Evolutionary conservation across 371 early-diverging fungal genomes (phyloP).

Genomic region (Rhizopus stolonifer): DNA sequence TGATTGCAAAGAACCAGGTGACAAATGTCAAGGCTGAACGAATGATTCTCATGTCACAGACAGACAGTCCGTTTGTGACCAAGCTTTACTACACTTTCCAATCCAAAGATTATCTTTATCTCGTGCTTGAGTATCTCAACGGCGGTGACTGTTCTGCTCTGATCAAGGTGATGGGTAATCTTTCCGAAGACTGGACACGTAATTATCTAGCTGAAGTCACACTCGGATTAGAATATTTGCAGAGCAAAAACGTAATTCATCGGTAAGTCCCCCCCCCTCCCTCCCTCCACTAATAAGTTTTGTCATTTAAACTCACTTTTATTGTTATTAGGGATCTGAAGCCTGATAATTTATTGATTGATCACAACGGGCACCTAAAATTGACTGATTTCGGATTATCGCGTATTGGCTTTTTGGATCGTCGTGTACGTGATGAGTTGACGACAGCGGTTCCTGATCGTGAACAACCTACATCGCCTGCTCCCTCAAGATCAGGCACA

Average conservation of each 20-base stretch:
- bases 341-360: slow-evolving; percentile 90
- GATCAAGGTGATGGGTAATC: slow-evolving; percentile 78
- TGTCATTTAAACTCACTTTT: not conserved
- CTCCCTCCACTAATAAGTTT: too few species aligned
- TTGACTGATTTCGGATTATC: slow-evolving; percentile 96
- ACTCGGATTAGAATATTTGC: slow-evolving; percentile 93
- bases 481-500: slow-evolving; percentile 44
- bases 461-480: slow-evolving; percentile 40
- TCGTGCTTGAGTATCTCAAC: slow-evolving; percentile 95
- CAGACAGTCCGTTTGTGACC: slow-evolving; percentile 93
- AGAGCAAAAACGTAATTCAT: slow-evolving; percentile 81
- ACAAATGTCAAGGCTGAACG: slow-evolving; percentile 89
- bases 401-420: slow-evolving; percentile 81
- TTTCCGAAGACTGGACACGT: slow-evolving; percentile 88
- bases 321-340: slow-evolving; percentile 70
- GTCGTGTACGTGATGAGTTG: slow-evolving; percentile 69
- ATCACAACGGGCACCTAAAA: slow-evolving; percentile 88
- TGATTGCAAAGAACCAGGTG: slow-evolving; percentile 92
- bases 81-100: slow-evolving; percentile 94
- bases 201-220: slow-evolving; percentile 95
- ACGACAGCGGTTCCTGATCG: slow-evolving; percentile 25
- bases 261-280: slow-evolving; percentile 60
- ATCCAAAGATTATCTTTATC: slow-evolving; percentile 84
- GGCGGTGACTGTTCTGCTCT: slow-evolving; percentile 97
- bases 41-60: slow-evolving; percentile 81